These are phyloP conservation scores for Eucalyptus grandis DNA, from an alignment of 345 rosid species.

Conservation along the genomic window DNA sequence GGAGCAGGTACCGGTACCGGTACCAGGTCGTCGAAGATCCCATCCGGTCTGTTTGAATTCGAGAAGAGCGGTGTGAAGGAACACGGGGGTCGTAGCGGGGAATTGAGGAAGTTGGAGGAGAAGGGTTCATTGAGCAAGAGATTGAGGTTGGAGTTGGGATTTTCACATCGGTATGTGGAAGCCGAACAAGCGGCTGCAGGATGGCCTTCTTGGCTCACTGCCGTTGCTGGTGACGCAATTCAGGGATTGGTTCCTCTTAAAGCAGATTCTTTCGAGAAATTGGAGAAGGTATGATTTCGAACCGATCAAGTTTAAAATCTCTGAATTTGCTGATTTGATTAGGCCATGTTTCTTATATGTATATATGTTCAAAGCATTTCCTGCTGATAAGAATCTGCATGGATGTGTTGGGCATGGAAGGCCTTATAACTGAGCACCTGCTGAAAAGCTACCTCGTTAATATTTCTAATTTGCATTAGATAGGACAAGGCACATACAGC, in stretches of 20 bases:
- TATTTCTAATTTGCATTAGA: conserved; percentile 1
- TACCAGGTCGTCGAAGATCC: neutral
- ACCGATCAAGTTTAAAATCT: neutral
- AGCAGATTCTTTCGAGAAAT: conserved; percentile 1
- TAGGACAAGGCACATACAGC: conserved; percentile 44
- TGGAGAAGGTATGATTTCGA: conserved; percentile 1
- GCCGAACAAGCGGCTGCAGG: conserved; percentile 5
- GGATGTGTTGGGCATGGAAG: neutral
- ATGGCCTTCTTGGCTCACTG: conserved; percentile 11
- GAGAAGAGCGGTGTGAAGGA: neutral
- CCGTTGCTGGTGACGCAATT: conserved; percentile 3
- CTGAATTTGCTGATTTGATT: neutral
- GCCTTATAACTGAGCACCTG: too few relatives aligned
- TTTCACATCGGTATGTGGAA: neutral
- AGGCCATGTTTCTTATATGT: neutral
- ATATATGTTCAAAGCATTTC: neutral
- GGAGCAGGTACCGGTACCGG: neutral
- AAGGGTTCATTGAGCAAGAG: neutral
- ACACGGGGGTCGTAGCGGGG: neutral
- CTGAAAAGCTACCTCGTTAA: too few relatives aligned
- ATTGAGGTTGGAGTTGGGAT: neutral
- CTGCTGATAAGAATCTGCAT: neutral
- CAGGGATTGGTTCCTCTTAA: conserved; percentile 12
- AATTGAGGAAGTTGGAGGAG: neutral
- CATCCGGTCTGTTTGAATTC: neutral